Evolutionary conservation across 352 stramenopile genomes (phyloP), one percentile per base, ranked within the genome.

Genomic region (Phytopythium chamaehyphon): DNA sequence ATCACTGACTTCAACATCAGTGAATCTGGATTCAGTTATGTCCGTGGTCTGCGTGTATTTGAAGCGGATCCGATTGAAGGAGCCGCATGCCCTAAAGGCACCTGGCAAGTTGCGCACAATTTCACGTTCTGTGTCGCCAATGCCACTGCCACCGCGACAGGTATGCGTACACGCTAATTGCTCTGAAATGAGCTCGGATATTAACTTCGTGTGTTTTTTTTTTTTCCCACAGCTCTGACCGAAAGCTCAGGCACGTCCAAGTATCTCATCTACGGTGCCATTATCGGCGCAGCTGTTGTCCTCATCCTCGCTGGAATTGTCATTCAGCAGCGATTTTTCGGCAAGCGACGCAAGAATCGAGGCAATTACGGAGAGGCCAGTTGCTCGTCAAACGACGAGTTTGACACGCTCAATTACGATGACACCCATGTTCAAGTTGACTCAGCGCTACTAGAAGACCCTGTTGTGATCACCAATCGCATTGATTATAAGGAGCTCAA

Each of bases 1-100:
- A 51, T 74, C 22, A 69, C 51, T 4, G 61, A 71, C 24, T 76
- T 76, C 38, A 69, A 71, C 23, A 38, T 73, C 16, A 69, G 54
- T 16, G 16, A 49, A 6, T 49, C 50, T 0, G 19, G 47, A 5
- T 64, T 61, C 16, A 49, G 39, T 35, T 44, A 54, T 1, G 58
- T 74, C 9, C 37, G 38, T 9, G 40, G 40, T 1, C 35, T 74
- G 28, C 36, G 47, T 18, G 58, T 44, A 10, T 74, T 65, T 21
- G 58, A 68, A 52, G 63, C 61, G 1, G 65, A 74, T n/a, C 47
- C 47, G 21, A 49, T 58, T 19, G 38, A 46, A 18, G 61, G 28
- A 0, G 37, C 64, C 49, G 58, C 47, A 8, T 76, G 67, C 22
- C 21, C 23, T 1, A 44, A 55, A 48, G 61, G 68, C 3, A 63